Conservation (phyloP, 768 basidiomycete species). For the Chiua virens region DNA sequence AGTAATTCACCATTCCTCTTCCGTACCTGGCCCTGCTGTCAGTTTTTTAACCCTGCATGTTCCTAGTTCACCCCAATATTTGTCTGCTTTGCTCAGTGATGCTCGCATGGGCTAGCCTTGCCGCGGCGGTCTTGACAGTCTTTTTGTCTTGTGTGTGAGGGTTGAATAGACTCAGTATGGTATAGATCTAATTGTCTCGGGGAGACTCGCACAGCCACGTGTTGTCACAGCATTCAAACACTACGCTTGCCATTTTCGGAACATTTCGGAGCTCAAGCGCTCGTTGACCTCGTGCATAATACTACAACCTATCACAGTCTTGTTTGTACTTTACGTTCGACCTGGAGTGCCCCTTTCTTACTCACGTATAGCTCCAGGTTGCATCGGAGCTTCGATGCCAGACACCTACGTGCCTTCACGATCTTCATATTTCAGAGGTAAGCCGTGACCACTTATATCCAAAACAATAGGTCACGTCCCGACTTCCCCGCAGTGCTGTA, state of each 20-base stretch:
- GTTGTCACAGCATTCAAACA: conserved; percentile 3
- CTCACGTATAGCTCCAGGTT: not conserved
- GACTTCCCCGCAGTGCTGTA: not conserved
- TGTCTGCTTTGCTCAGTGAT: too few species aligned
- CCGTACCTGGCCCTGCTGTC: too few species aligned
- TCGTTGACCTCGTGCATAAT: too few species aligned
- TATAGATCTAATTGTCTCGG: conserved; percentile 22
- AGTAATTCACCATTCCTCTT: too few species aligned
- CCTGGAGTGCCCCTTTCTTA: too few species aligned
- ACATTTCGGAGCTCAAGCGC: not conserved
- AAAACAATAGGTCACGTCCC: conserved; percentile 2
- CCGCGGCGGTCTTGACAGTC: not conserved
- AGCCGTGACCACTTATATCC: not conserved
- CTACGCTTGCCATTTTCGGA: conserved; percentile 24
- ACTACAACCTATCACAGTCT: too few species aligned
- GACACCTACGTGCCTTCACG: too few species aligned
- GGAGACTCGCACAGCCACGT: conserved; percentile 20
- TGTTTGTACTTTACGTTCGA: too few species aligned
- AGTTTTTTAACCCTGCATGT: too few species aligned
- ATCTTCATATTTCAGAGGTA: not conserved
- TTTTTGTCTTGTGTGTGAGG: conserved; percentile 17
- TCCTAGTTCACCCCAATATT: too few species aligned
- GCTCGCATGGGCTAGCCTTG: too few species aligned
- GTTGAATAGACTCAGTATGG: conserved; percentile 1
- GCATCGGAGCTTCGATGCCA: not conserved